Evolutionary conservation across 2,329 filamentous ascomycete species (phyloP), one percentile per base, ranked within the genome.

Genomic region (Microdochium nivale): DNA sequence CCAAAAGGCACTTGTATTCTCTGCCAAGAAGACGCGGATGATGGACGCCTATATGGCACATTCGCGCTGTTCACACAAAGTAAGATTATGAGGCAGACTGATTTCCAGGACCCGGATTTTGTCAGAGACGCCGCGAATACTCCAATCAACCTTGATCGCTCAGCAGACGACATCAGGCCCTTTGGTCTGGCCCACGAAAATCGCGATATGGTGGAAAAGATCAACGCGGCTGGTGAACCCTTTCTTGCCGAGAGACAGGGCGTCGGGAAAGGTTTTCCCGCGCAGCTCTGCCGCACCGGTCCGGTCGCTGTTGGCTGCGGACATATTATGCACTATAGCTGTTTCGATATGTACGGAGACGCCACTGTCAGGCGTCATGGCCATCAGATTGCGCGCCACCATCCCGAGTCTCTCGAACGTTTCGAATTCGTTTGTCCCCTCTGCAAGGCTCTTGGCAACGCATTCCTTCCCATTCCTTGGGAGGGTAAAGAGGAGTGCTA

Each of bases 281-380:
- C 83, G 7, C 74, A 78, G 10, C 76, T 83, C 40, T 83, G 83
- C 32, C 76, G 79, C 25, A 75, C 80, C 19, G 94, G 91, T 0
- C 88, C 92, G 0, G 86, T 97, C 1, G 88, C 91, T 11, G 88
- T 88, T 33, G 90, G 92, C 10, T 99, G 94, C 67, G 94, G 94
- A 2, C 94, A 99, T 67, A 95, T 99, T 62, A 99, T 99, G 94
- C 94, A 99, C 67, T 97, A 88, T 66, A 84, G 81, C 59, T 99
- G 94, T 70, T 99, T 99, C 64, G 90, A 96, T 62, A 81, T 87
- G 40, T 99, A 97, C 63, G 87, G 89, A 57, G 82, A 88, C 47
- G 90, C 92, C 3, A 95, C 90, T 0, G 78, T 85, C 50, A 80
- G 91, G 54, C 82, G 94, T 37, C 95, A 99, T 64, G 81, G 81